Percentiles rank a stretch among this genome's conserved stretches.
Conservation (phyloP, 2,329 filamentous ascomycete genomes). For the Chalaropsis ovoidea region DNA sequence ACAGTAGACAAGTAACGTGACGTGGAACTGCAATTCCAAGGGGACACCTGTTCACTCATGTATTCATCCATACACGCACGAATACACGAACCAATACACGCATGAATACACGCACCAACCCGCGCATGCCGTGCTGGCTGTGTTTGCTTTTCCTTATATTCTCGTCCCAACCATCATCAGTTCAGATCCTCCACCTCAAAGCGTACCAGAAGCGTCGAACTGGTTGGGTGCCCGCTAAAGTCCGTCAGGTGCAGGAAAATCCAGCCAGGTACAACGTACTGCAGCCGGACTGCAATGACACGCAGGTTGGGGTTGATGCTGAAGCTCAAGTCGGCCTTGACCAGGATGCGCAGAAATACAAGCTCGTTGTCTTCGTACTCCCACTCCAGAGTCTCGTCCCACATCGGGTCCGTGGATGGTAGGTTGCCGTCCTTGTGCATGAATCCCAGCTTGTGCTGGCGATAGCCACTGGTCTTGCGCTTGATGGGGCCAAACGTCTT, state of each 20-base stretch:
- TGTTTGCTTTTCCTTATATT: background rate
- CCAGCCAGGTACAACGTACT: slow-evolving; percentile 50
- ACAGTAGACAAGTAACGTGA: too few species aligned
- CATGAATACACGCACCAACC: too few species aligned
- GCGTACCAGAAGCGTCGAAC: slow-evolving; percentile 50
- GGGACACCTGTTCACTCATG: too few species aligned
- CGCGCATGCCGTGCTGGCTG: background rate
- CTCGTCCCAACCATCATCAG: background rate
- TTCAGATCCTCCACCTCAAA: slow-evolving; percentile 44
- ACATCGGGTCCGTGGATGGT: slow-evolving; percentile 50
- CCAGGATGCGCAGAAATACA: slow-evolving; percentile 52
- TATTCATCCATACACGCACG: too few species aligned
- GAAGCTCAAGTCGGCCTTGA: slow-evolving; percentile 58
- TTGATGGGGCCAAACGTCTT: slow-evolving; percentile 44
- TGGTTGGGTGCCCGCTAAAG: slow-evolving; percentile 53
- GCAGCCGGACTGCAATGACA: slow-evolving; percentile 49
- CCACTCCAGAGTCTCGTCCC: slow-evolving; percentile 58
- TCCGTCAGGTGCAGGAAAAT: slow-evolving; percentile 55
- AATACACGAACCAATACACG: too few species aligned
- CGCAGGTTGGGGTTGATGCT: slow-evolving; percentile 52
- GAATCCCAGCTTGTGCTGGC: slow-evolving; percentile 48
- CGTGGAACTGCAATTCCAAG: too few species aligned
- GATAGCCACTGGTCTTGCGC: slow-evolving; percentile 52
- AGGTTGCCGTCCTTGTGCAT: slow-evolving; percentile 50
- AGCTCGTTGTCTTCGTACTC: slow-evolving; percentile 58